Conservation (phyloP, 73 alveolate species). For the Paramecium pentaurelia region DNA sequence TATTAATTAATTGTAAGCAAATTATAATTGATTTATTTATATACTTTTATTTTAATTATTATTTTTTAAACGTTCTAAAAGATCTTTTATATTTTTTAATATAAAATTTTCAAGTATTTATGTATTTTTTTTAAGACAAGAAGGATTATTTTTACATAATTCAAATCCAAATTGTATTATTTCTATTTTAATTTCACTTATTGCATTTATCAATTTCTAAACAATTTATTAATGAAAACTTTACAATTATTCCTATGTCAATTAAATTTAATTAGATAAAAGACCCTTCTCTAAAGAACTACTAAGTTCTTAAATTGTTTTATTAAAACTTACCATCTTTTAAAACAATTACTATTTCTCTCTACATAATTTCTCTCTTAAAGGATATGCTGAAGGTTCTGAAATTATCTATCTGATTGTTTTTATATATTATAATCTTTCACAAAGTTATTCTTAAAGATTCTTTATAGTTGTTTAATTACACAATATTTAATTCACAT, state of each 20-base stretch:
- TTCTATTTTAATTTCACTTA: background rate
- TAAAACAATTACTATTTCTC: background rate
- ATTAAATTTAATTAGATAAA: too few relatives aligned
- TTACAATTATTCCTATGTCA: background rate
- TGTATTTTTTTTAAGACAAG: background rate
- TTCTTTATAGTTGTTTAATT: background rate
- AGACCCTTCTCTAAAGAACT: conserved; percentile 7
- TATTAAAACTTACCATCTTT: background rate
- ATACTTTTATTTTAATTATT: background rate
- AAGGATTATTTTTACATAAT: background rate
- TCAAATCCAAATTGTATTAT: background rate
- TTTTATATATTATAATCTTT: background rate
- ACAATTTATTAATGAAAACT: background rate
- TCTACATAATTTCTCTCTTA: conserved; percentile 31
- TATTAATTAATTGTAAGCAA: background rate
- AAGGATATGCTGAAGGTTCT: conserved; percentile 21
- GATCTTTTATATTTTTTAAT: background rate
- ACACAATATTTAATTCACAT: background rate
- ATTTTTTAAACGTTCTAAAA: background rate
- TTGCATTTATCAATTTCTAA: background rate
- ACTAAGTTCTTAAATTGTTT: background rate
- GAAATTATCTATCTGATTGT: background rate
- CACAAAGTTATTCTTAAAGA: background rate
- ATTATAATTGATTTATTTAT: background rate
- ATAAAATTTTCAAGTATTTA: background rate